phyloP scores from a whole-genome alignment of 257 asterid species.

The Fraxinus cuspidata region DNA sequence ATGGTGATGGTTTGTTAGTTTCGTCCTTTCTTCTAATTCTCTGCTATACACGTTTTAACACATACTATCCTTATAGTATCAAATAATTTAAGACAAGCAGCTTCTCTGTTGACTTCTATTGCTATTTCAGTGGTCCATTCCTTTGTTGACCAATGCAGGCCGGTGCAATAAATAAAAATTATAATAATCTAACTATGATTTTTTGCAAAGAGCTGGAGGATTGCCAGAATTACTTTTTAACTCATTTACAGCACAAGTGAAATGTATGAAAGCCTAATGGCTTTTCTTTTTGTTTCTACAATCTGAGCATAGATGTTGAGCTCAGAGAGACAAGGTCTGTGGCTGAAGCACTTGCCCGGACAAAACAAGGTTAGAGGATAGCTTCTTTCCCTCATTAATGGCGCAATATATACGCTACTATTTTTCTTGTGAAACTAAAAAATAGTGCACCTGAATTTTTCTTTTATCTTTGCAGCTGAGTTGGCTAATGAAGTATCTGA shows the following conservation, averaged over 20 bases:
- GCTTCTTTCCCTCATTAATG: conserved; percentile 23
- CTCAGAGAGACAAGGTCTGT: conserved; percentile 79
- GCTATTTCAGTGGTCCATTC: conserved; percentile 17
- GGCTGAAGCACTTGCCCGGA: conserved; percentile 88
- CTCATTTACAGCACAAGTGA: conserved; percentile 7
- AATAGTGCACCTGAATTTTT: conserved; percentile 26
- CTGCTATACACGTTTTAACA: not conserved
- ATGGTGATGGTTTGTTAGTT: not conserved
- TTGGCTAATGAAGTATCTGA: conserved; percentile 60
- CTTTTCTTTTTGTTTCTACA: conserved; percentile 32
- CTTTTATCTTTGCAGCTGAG: conserved; percentile 55
- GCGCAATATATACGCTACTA: conserved; percentile 14
- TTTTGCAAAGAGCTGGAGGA: not conserved
- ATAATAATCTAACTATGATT: not conserved
- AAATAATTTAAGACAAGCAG: not conserved
- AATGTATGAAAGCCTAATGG: conserved; percentile 11
- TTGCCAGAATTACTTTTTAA: not conserved
- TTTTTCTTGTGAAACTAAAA: conserved; percentile 17
- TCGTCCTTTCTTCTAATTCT: not conserved
- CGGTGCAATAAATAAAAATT: conserved; percentile 8
- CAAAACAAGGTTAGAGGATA: conserved; percentile 62
- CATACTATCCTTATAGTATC: not conserved
- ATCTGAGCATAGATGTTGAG: conserved; percentile 63
- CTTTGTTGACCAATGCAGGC: conserved; percentile 20
- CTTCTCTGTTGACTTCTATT: not conserved